Evolutionary conservation across 345 rosid species (phyloP).

Genomic region (Dipteronia dyeriana): DNA sequence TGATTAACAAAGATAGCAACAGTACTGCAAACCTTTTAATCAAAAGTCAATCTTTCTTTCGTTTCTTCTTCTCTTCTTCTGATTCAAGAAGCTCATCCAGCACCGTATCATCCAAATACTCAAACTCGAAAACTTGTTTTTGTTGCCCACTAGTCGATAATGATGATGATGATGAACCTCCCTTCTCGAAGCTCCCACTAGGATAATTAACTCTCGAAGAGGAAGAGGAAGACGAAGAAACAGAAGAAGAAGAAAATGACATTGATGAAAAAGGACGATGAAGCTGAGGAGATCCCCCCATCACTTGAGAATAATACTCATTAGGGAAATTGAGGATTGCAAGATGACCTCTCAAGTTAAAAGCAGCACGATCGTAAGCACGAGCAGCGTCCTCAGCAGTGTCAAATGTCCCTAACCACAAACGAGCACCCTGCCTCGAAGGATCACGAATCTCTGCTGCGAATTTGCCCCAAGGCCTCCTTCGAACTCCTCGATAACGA

Average conservation of each 20-base stretch:
- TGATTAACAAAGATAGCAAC: background rate
- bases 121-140: constrained; percentile 73
- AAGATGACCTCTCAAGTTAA: constrained; percentile 67
- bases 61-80: constrained; percentile 58
- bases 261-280: constrained; percentile 21
- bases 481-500: constrained; percentile 71
- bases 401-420: constrained; percentile 88
- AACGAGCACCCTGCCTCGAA: constrained; percentile 61
- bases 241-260: constrained; percentile 32
- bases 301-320: constrained; percentile 52
- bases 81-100: constrained; percentile 85
- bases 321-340: constrained; percentile 82
- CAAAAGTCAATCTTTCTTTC: constrained; percentile 21
- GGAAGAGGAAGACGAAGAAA: constrained; percentile 31
- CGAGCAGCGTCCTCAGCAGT: constrained; percentile 87
- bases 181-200: constrained; percentile 13
- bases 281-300: constrained; percentile 30
- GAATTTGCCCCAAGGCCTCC: constrained; percentile 88
- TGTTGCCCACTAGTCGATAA: constrained; percentile 19
- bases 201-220: constrained; percentile 18
- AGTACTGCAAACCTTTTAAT: background rate
- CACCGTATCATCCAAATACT: constrained; percentile 70
- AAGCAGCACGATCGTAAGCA: constrained; percentile 86
- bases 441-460: constrained; percentile 92
- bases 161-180: constrained; percentile 30